These are phyloP conservation scores for Flagelloscypha sp. DNA, from an alignment of 768 basidiomycete genomes.

Conservation along the genomic window DNA sequence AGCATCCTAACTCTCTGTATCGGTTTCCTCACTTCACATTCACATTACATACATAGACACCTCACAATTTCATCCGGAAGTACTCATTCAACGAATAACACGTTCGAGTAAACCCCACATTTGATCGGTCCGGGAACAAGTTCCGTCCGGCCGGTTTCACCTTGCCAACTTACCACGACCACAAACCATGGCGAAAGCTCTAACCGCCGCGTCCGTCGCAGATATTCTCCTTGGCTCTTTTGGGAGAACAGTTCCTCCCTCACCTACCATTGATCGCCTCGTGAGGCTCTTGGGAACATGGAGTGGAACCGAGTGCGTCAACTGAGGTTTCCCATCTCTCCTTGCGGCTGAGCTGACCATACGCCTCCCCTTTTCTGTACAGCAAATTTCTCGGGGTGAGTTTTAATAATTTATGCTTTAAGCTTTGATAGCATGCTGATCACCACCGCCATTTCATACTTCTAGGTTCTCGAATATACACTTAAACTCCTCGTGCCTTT, in stretches of 20 bases:
- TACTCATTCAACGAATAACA: too few species aligned
- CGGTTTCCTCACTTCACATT: too few species aligned
- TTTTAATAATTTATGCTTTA: not conserved
- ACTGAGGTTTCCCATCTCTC: constrained; percentile 7
- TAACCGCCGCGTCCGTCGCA: too few species aligned
- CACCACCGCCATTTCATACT: not conserved
- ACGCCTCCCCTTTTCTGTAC: constrained; percentile 6
- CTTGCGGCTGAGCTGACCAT: constrained; percentile 1
- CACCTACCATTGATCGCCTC: constrained; percentile 62
- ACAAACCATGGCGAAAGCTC: too few species aligned
- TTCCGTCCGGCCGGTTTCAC: too few species aligned
- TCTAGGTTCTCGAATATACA: constrained; percentile 64
- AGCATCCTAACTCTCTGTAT: too few species aligned
- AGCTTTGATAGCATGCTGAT: not conserved
- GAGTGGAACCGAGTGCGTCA: constrained; percentile 79
- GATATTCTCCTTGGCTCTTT: too few species aligned
- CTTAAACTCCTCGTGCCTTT: constrained; percentile 64
- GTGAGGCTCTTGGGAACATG: constrained; percentile 73
- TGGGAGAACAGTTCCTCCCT: constrained; percentile 54
- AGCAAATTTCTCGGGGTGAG: constrained; percentile 74
- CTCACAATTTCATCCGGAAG: too few species aligned
- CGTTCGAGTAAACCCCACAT: too few species aligned
- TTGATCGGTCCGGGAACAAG: too few species aligned
- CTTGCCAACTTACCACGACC: too few species aligned
- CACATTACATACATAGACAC: too few species aligned